Base-by-base conservation (phyloP, 805 yeast genomes). In the Metschnikowia gelsemii region DNA sequence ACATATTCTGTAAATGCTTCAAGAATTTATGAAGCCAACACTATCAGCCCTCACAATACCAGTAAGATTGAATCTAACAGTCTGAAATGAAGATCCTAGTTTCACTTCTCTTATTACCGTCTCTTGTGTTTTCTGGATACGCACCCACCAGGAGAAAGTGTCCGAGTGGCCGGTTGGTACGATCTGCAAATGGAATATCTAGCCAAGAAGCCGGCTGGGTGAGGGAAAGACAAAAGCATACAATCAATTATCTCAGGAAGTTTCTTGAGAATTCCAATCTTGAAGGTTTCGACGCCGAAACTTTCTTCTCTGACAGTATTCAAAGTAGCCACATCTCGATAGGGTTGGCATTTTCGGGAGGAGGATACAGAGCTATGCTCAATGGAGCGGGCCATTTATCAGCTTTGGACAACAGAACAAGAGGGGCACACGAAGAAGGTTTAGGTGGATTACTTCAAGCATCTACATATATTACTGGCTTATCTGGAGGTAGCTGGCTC, bases 401-500 rank as follows among this genome's bases (percentile, higher is more conserved):
- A 16, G 49, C 45, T 11, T 25, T 45, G 14, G 49, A 45, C 33
- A 40, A 32, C 17, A 32, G 42, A 30, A 36, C 40, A 12, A 11
- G 13, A 3, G 41, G 41, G 5, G 48, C 45, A 11, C 29, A 43
- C 18, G 38, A 34, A 20, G 12, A 34, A 9, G 49, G 46, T 7
- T 38, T 45, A 26, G 49, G 49, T 17, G 49, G 49, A 9, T 24
- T 45, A n/a, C 38, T 45, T 16, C 46, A 45, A 20, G 23, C 49
- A 9, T 12, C 49, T 6, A 38, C 45, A 6, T 45, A 45, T 27
- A 26, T 45, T 19, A 12, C 46, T 7, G 46, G 46, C 1, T 30
- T 45, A 9, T 38, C 43, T 5, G 49, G 49, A 4, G 48, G 48
- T 2, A 30, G 35, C 19, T 45, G 48, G 48, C 14, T 45, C 6